phyloP scores from a whole-genome alignment of 768 basidiomycete species.

The Mycena pura region DNA sequence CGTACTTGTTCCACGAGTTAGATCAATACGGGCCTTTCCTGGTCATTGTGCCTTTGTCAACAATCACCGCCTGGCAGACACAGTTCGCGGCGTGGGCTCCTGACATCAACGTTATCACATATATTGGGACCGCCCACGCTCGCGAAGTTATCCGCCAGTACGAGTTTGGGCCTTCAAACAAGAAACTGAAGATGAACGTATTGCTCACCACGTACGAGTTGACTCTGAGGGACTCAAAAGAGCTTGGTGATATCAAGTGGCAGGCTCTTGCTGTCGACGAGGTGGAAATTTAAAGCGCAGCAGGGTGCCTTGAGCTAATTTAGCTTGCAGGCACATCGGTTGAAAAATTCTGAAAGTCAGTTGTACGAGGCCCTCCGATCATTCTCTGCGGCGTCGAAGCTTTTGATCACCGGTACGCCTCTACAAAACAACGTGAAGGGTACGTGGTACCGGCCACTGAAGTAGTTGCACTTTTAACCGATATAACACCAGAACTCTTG shows the following conservation, averaged over 20 bases:
- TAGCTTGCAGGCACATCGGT: constrained; percentile 79
- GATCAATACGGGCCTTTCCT: constrained; percentile 97
- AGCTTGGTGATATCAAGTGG: constrained; percentile 95
- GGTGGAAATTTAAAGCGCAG: constrained; percentile 48
- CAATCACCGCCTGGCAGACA: constrained; percentile 97
- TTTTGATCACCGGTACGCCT: constrained; percentile 98
- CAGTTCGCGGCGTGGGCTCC: constrained; percentile 97
- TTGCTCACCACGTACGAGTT: constrained; percentile 97
- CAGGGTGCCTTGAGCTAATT: constrained; percentile 22
- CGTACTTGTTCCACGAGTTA: constrained; percentile 91
- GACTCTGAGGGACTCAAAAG: constrained; percentile 87
- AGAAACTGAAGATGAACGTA: constrained; percentile 96
- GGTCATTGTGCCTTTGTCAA: constrained; percentile 97
- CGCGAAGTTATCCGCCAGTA: constrained; percentile 91
- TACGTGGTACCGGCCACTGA: constrained; percentile 40
- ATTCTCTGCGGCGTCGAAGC: constrained; percentile 89
- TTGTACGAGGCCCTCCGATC: constrained; percentile 91
- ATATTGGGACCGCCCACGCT: constrained; percentile 87
- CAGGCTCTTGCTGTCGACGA: constrained; percentile 96
- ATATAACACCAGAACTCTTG: constrained; percentile 70
- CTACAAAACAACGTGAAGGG: constrained; percentile 99
- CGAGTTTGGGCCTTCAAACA: constrained; percentile 89
- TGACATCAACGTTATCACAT: constrained; percentile 95
- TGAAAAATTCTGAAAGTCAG: constrained; percentile 98
- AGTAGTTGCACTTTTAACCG: constrained; percentile 14